These are phyloP conservation scores for Arthroderma sp. DNA, from an alignment of 2,329 filamentous ascomycete genomes.

Conservation along the genomic window DNA sequence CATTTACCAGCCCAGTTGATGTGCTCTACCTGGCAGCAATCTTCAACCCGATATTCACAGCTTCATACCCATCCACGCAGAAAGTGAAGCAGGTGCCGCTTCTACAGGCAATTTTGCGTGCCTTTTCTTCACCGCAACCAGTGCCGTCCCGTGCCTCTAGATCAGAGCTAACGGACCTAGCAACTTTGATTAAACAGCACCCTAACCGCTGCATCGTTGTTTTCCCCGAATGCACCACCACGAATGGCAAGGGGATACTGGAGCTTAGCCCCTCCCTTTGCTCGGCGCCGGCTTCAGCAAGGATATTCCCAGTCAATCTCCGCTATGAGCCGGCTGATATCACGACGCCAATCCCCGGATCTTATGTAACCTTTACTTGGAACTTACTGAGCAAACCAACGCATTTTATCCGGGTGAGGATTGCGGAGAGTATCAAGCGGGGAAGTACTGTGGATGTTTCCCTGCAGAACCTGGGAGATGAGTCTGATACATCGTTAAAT, in stretches of 20 bases:
- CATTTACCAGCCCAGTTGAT: slow-evolving; percentile 86
- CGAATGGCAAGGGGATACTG: slow-evolving; percentile 81
- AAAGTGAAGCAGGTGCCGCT: slow-evolving; percentile 68
- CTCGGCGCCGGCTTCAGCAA: slow-evolving; percentile 51
- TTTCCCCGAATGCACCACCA: slow-evolving; percentile 89
- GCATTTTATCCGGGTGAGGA: slow-evolving; percentile 80
- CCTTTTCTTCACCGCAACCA: slow-evolving; percentile 50
- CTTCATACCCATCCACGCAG: slow-evolving; percentile 63
- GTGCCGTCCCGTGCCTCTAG: slow-evolving; percentile 37
- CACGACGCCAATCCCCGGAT: slow-evolving; percentile 74
- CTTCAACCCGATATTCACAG: slow-evolving; percentile 89
- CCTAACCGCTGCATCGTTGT: slow-evolving; percentile 68
- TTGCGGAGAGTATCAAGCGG: slow-evolving; percentile 57
- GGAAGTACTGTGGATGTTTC: slow-evolving; percentile 44
- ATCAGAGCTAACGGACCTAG: slow-evolving; percentile 48
- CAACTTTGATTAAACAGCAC: slow-evolving; percentile 52
- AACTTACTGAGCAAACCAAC: slow-evolving; percentile 71
- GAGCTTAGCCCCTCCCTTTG: slow-evolving; percentile 69
- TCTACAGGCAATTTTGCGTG: slow-evolving; percentile 59
- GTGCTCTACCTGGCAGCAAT: slow-evolving; percentile 87
- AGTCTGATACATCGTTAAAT: slow-evolving; percentile 25
- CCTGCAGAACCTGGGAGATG: slow-evolving; percentile 18
- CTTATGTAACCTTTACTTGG: slow-evolving; percentile 67
- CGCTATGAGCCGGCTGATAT: slow-evolving; percentile 82
- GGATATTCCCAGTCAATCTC: slow-evolving; percentile 82